phyloP scores from a whole-genome alignment of 352 stramenopile species.

The Phytophthora cactorum region DNA sequence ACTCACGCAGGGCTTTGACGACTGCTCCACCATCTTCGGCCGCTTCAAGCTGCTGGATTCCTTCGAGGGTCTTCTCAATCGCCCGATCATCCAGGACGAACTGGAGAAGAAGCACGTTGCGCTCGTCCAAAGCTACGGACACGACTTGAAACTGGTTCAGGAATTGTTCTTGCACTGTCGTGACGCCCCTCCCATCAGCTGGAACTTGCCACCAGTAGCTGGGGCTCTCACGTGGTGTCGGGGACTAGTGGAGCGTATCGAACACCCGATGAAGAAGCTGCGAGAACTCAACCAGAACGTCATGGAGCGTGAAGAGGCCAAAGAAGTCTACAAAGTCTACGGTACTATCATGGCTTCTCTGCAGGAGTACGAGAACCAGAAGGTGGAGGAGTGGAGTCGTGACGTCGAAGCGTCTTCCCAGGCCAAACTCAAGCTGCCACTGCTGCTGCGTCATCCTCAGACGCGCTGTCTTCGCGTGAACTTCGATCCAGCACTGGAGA shows the following conservation, averaged over 20 bases:
- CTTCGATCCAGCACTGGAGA: slow-evolving; percentile 97
- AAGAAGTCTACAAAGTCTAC: slow-evolving; percentile 98
- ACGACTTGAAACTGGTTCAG: slow-evolving; percentile 97
- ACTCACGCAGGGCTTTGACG: slow-evolving; percentile 96
- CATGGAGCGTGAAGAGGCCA: slow-evolving; percentile 97
- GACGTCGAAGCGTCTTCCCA: slow-evolving; percentile 96
- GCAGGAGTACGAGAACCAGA: slow-evolving; percentile 97
- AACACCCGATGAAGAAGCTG: slow-evolving; percentile 98
- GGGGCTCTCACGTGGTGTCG: slow-evolving; percentile 96
- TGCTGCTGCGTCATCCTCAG: slow-evolving; percentile 91
- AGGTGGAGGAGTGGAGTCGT: slow-evolving; percentile 96
- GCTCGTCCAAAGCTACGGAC: slow-evolving; percentile 96
- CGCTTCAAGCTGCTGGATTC: slow-evolving; percentile 98
- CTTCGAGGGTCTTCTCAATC: slow-evolving; percentile 95
- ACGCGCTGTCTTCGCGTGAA: slow-evolving; percentile 95
- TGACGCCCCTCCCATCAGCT: slow-evolving; percentile 93
- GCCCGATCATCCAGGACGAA: slow-evolving; percentile 96
- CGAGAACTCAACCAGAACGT: slow-evolving; percentile 96
- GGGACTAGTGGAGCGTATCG: slow-evolving; percentile 95
- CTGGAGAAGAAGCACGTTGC: slow-evolving; percentile 98
- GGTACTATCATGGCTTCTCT: slow-evolving; percentile 96
- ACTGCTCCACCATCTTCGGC: slow-evolving; percentile 97
- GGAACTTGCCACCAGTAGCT: slow-evolving; percentile 96
- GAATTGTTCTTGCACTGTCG: slow-evolving; percentile 96
- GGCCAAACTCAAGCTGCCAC: slow-evolving; percentile 95